Evolutionary conservation across 192 early-diverging fungal species (phyloP).

Genomic region (Rhizoclosmatium sp.): DNA sequence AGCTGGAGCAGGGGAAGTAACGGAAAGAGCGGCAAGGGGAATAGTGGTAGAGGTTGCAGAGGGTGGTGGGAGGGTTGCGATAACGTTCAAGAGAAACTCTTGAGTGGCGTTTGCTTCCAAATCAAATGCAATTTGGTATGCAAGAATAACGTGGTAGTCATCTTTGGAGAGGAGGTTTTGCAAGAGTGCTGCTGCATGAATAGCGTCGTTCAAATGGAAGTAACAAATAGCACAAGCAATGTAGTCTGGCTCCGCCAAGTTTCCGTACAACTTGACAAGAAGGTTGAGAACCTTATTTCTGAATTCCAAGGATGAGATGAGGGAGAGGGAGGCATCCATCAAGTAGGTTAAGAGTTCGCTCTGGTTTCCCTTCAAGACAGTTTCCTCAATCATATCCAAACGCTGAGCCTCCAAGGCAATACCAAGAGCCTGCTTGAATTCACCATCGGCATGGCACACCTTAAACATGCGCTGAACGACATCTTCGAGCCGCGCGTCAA

Average conservation of each 20-base stretch:
- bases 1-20: conserved; percentile 28
- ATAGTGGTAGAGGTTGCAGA: conserved; percentile 37
- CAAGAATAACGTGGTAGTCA: conserved; percentile 73
- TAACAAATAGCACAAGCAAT: conserved; percentile 91
- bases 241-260: conserved; percentile 86
- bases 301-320: conserved; percentile 83
- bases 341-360: conserved; percentile 81
- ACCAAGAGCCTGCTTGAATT: conserved; percentile 94
- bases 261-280: conserved; percentile 77
- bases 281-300: conserved; percentile 82
- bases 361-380: conserved; percentile 71
- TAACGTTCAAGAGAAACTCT: conserved; percentile 89
- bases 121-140: conserved; percentile 98
- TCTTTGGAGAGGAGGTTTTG: conserved; percentile 67
- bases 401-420: conserved; percentile 93
- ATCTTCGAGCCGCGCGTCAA: conserved; percentile 83
- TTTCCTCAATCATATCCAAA: conserved; percentile 89
- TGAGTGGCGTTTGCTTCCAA: conserved; percentile 96
- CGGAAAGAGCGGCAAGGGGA: conserved; percentile 18
- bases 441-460: conserved; percentile 84
- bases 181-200: conserved; percentile 77
- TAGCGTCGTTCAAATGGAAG: conserved; percentile 87
- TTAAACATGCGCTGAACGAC: conserved; percentile 96
- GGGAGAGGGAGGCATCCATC: conserved; percentile 82
- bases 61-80: conserved; percentile 59